Evolutionary conservation across 306 rosid species (phyloP).

Genomic region (Vigna nakashimae): DNA sequence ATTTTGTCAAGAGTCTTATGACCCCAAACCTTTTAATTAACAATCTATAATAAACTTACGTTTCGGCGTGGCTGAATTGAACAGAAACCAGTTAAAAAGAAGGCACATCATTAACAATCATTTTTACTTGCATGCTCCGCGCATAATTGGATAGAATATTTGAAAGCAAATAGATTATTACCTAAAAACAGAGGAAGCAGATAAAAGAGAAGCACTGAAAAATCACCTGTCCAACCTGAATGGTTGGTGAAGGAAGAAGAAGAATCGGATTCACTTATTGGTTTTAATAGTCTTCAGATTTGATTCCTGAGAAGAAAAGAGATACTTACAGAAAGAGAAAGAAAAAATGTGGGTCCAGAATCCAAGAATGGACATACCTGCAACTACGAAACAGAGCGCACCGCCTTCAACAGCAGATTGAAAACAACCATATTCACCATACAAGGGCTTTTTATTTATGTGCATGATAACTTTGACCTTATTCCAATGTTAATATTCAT

Average conservation of each 20-base stretch:
- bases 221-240: not conserved
- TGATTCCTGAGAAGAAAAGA: not conserved
- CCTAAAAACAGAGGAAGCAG: not conserved
- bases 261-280: constrained; percentile 9
- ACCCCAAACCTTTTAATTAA: not conserved
- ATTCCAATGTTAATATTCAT: not conserved
- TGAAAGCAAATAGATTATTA: not conserved
- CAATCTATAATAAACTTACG: not conserved
- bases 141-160: not conserved
- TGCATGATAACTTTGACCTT: not conserved
- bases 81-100: not conserved
- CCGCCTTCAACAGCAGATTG: not conserved
- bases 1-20: not conserved
- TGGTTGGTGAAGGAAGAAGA: constrained; percentile 9
- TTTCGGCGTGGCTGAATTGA: not conserved
- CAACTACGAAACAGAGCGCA: not conserved
- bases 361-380: not conserved
- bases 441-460: not conserved
- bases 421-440: not conserved
- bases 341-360: not conserved
- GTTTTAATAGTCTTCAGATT: not conserved
- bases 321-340: not conserved
- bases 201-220: not conserved
- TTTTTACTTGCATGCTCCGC: not conserved
- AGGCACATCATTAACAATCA: not conserved